Percentiles rank a stretch among this genome's conserved stretches.
These are phyloP conservation scores for Dendrocalamus latiflorus DNA, from an alignment of 202 grass and related monocot genomes.

Conservation along the genomic window DNA sequence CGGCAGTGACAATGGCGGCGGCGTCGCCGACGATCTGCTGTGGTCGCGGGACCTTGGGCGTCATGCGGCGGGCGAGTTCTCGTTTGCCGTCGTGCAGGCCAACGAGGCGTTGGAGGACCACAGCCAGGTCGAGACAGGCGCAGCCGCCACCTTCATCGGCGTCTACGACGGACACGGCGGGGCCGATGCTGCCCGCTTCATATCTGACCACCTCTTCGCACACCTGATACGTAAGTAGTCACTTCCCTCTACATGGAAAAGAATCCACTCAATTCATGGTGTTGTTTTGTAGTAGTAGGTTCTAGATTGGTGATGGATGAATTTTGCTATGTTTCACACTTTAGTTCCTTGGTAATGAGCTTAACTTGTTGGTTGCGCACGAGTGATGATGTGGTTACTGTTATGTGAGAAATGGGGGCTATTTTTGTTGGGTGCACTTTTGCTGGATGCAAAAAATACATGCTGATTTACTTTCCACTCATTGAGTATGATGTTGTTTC, in stretches of 20 bases:
- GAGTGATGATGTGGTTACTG: background rate
- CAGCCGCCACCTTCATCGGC: constrained; percentile 49
- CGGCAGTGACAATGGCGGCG: constrained; percentile 17
- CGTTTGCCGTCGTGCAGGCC: constrained; percentile 57
- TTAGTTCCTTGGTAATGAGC: background rate
- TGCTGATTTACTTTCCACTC: constrained; percentile 3
- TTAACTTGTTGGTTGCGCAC: background rate
- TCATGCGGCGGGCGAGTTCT: constrained; percentile 55
- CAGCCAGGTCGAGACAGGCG: constrained; percentile 56
- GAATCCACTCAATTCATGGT: background rate
- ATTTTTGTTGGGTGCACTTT: background rate
- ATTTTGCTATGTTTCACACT: background rate
- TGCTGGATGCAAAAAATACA: background rate
- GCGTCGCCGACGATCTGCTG: constrained; percentile 44
- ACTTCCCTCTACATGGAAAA: background rate
- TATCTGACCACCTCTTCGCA: constrained; percentile 54
- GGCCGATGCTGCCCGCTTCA: constrained; percentile 39
- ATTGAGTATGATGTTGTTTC: constrained; percentile 26
- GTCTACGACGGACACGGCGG: constrained; percentile 81
- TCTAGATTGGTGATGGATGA: background rate
- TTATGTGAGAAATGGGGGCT: background rate
- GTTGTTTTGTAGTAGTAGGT: background rate
- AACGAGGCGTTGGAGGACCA: constrained; percentile 64
- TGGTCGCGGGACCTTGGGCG: constrained; percentile 60
- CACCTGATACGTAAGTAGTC: constrained; percentile 50